These are phyloP conservation scores for Meyerozyma carpophila DNA, from an alignment of 1,139 yeast genomes.

Conservation along the genomic window DNA sequence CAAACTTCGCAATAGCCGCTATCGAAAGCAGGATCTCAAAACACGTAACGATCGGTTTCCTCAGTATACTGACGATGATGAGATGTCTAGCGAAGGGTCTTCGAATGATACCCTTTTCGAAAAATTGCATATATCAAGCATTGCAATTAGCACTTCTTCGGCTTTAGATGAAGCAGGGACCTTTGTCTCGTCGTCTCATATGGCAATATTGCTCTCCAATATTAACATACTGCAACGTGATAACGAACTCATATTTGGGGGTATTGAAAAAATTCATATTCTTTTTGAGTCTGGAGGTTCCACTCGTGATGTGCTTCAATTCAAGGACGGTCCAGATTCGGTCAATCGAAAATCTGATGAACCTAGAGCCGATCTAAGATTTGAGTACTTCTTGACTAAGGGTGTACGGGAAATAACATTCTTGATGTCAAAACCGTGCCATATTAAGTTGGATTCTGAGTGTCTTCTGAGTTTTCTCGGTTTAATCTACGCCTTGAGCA, in stretches of 20 bases:
- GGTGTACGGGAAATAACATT: conserved; percentile 31
- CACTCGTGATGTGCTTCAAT: conserved; percentile 15
- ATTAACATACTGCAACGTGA: conserved; percentile 40
- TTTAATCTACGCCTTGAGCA: neutral
- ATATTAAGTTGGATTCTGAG: conserved; percentile 24
- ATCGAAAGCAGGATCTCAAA: conserved; percentile 14
- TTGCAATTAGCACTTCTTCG: conserved; percentile 41
- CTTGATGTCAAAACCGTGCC: conserved; percentile 40
- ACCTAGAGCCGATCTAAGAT: conserved; percentile 44
- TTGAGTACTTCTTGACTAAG: conserved; percentile 37
- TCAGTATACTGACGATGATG: conserved; percentile 23
- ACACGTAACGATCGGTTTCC: conserved; percentile 20
- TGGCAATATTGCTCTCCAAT: conserved; percentile 23
- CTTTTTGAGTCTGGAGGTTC: conserved; percentile 14
- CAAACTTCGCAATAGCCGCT: conserved; percentile 28
- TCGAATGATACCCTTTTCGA: conserved; percentile 14
- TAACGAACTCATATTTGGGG: conserved; percentile 41
- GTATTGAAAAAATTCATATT: conserved; percentile 29
- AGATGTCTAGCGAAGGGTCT: conserved; percentile 6
- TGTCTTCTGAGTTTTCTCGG: conserved; percentile 10
- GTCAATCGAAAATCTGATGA: neutral
- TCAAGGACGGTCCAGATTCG: conserved; percentile 7
- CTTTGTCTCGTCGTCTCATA: conserved; percentile 26
- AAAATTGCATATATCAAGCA: conserved; percentile 25
- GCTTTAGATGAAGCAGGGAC: conserved; percentile 34